These are phyloP conservation scores for Cyphellophora attinorum DNA, from an alignment of 2,329 filamentous ascomycete species.

Conservation along the genomic window DNA sequence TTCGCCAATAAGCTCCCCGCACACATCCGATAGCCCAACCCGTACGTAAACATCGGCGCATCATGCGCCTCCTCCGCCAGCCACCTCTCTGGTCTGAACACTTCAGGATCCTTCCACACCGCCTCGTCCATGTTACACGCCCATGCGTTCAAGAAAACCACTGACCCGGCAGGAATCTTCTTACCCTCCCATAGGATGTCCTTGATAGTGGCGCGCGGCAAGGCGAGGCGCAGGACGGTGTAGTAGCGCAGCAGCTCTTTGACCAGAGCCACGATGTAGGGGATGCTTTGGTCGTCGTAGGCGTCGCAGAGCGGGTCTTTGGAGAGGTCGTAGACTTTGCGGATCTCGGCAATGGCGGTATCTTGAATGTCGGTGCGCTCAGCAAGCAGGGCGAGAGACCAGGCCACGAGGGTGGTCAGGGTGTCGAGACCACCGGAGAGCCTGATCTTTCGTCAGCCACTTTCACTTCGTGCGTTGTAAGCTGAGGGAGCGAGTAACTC, in stretches of 20 bases:
- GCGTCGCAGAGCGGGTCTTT: conserved; percentile 46
- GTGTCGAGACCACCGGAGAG: conserved; percentile 58
- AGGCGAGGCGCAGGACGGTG: conserved; percentile 52
- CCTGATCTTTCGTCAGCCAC: not conserved
- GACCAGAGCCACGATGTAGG: conserved; percentile 54
- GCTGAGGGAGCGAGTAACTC: not conserved
- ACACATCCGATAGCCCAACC: conserved; percentile 59
- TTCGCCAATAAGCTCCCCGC: conserved; percentile 55
- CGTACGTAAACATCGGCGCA: conserved; percentile 56
- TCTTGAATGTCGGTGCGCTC: conserved; percentile 53
- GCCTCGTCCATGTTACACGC: conserved; percentile 57
- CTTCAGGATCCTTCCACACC: conserved; percentile 49
- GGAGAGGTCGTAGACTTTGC: conserved; percentile 41
- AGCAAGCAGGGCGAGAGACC: conserved; percentile 53
- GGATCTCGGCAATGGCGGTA: conserved; percentile 49
- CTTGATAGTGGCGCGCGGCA: conserved; percentile 52
- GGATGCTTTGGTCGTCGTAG: conserved; percentile 54
- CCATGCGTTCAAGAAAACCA: conserved; percentile 59
- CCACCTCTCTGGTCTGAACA: conserved; percentile 55
- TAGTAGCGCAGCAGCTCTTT: conserved; percentile 54
- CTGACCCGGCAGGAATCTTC: conserved; percentile 52
- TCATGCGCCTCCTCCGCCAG: conserved; percentile 47
- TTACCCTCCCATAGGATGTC: conserved; percentile 50
- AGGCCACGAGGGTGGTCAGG: conserved; percentile 55
- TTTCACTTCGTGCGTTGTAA: not conserved